phyloP scores from a whole-genome alignment of 139 green algal genomes.

The Chlorella sp. region DNA sequence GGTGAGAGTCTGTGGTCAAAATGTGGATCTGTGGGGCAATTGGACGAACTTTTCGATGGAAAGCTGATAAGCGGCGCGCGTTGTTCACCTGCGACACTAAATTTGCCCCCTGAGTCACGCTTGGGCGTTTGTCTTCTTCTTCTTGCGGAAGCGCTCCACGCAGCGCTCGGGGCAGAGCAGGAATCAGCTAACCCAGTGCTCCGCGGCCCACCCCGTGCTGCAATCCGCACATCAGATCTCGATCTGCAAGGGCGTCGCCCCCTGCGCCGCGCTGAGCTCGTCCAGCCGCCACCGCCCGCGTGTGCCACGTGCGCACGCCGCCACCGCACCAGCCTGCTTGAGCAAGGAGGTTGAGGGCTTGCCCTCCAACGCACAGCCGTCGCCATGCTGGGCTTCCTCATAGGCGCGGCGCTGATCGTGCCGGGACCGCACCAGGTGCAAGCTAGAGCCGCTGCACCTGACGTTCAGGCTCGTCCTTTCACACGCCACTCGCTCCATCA shows the following conservation, averaged over 20 bases:
- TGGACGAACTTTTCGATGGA: too few relatives aligned
- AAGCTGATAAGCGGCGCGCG: too few relatives aligned
- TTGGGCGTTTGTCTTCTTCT: too few relatives aligned
- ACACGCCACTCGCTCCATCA: background rate
- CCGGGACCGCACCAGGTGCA: slow-evolving; percentile 28
- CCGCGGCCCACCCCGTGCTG: too few relatives aligned
- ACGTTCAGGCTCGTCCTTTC: background rate
- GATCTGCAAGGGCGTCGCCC: background rate
- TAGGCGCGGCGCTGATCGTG: slow-evolving; percentile 38
- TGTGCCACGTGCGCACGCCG: background rate
- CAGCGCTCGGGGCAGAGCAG: too few relatives aligned
- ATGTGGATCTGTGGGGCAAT: too few relatives aligned
- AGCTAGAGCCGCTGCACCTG: background rate
- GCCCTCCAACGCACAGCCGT: background rate
- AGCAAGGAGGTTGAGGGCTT: background rate
- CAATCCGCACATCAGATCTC: background rate
- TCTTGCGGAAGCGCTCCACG: too few relatives aligned
- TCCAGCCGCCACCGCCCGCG: background rate
- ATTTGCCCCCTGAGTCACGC: too few relatives aligned
- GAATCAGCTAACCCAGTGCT: too few relatives aligned
- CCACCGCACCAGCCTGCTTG: background rate
- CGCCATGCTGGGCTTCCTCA: slow-evolving; percentile 34
- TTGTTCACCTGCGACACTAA: too few relatives aligned
- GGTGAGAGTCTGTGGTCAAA: too few relatives aligned
- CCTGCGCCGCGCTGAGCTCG: background rate